Percentiles rank a stretch among this genome's conserved stretches.
Evolutionary conservation across 164 flowering plant species (phyloP).

Genomic region (Annona squamosa): DNA sequence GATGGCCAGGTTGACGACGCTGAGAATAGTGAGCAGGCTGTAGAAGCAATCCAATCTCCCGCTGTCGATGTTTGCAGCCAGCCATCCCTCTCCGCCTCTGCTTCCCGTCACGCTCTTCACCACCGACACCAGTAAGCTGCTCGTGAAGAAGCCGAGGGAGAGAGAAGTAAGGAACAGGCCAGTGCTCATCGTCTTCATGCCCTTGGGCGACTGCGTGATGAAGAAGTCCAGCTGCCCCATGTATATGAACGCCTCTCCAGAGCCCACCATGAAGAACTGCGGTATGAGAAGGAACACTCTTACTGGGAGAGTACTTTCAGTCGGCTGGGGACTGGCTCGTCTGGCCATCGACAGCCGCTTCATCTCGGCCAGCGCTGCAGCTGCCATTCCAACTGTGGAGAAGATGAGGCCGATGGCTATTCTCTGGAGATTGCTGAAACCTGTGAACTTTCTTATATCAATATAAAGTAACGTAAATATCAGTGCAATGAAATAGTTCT

Average conservation of each 20-base stretch:
- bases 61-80: conserved; percentile 59
- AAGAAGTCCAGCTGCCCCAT: conserved; percentile 97
- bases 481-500: too few species aligned
- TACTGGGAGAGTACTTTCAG: conserved; percentile 37
- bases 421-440: conserved; percentile 71
- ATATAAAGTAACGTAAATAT: too few species aligned
- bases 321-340: conserved; percentile 11
- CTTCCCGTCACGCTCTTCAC: conserved; percentile 53
- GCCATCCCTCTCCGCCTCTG: conserved; percentile 49
- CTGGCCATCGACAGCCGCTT: conserved; percentile 64
- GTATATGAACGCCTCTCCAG: conserved; percentile 96
- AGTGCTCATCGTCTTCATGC: conserved; percentile 99
- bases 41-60: conserved; percentile 78
- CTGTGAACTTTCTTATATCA: conserved; percentile 9
- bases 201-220: conserved; percentile 87
- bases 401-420: conserved; percentile 66
- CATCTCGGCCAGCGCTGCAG: conserved; percentile 58
- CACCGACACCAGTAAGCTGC: conserved; percentile 70
- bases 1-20: conserved; percentile 48
- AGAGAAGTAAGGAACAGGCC: conserved; percentile 89
- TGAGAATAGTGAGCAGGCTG: conserved; percentile 47
- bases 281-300: conserved; percentile 75
- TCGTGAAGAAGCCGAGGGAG: conserved; percentile 84
- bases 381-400: conserved; percentile 70
- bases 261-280: conserved; percentile 81